Conservation (phyloP, 208 protist species). For the Herpetomonas samuelpessoai region DNA sequence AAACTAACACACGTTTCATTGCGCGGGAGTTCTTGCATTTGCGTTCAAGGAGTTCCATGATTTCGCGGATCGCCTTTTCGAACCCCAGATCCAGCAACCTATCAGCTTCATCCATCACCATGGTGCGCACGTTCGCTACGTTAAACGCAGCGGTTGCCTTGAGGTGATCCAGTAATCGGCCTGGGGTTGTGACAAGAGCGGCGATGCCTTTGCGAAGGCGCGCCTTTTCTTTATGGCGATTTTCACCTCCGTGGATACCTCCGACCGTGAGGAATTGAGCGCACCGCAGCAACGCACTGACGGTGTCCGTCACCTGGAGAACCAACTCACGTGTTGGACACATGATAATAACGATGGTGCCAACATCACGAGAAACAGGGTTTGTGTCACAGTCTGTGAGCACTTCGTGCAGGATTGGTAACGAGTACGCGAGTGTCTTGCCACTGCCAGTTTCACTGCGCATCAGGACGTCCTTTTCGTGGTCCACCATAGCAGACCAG, state of each 20-base stretch:
- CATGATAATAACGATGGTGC: slow-evolving; percentile 81
- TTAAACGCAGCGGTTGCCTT: slow-evolving; percentile 70
- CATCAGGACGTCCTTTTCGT: slow-evolving; percentile 79
- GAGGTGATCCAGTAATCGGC: slow-evolving; percentile 88
- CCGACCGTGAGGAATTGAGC: slow-evolving; percentile 86
- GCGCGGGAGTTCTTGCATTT: slow-evolving; percentile 79
- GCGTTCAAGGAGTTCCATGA: slow-evolving; percentile 88
- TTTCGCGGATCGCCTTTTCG: slow-evolving; percentile 96
- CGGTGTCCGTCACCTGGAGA: slow-evolving; percentile 77
- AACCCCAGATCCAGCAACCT: slow-evolving; percentile 99
- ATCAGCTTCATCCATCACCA: slow-evolving; percentile 98
- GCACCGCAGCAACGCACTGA: slow-evolving; percentile 66
- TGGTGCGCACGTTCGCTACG: slow-evolving; percentile 64
- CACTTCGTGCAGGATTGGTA: slow-evolving; percentile 93
- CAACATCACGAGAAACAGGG: slow-evolving; percentile 68
- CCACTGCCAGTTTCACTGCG: slow-evolving; percentile 91
- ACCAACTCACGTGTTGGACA: slow-evolving; percentile 87
- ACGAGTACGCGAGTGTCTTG: slow-evolving; percentile 92
- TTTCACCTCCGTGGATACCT: slow-evolving; percentile 69
- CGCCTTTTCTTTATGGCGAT: slow-evolving; percentile 88
- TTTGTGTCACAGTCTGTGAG: slow-evolving; percentile 76
- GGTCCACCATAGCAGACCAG: slow-evolving; percentile 78
- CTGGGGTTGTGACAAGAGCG: slow-evolving; percentile 82
- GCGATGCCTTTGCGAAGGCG: slow-evolving; percentile 79
- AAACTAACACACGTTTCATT: slow-evolving; percentile 97